Base-by-base conservation (phyloP, 495 filamentous ascomycete genomes). In the Friedmanniomyces endolithicus region DNA sequence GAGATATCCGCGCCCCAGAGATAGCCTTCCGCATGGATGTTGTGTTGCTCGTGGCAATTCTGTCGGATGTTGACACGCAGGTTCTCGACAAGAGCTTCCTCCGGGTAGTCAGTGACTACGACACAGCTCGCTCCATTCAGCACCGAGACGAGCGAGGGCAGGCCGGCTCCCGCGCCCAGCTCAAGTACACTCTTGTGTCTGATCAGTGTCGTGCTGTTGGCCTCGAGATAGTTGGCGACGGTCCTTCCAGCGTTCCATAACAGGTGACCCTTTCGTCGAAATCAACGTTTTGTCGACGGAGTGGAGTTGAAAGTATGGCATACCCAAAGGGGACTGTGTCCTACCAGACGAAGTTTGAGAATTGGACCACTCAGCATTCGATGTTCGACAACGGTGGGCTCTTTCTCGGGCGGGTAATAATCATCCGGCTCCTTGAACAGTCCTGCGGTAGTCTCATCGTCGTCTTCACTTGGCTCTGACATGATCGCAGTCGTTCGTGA, bases 101-200 rank as follows among this genome's bases (percentile, higher is more conserved):
- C 90, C 1, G 87, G 86, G 64, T 86, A 97, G 63, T 97, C 90
- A 25, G 90, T 95, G 50, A 90, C 81, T 1, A 95, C 85, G 12
- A 85, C 82, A 25, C 71, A 22, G 20, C 34, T 59, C 4, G 90
- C 89, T 6, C 85, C 88, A 20, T 79, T 69, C n/a, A 82, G 69
- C 0, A 82, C 83, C 57, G 79, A 82, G 14, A 92, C 81, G 23
- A 97, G 77, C 60, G 81, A 84, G 1, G 90, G 90, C 2, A 95
- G 75, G 0, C 90, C 90, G 0, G 86, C 87, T 27, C 87, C 90
- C 16, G 90, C 89, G 50, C 90, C 90, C 44, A 97, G 83, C 67
- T 97, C 90, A 12, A 95, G 80, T 3, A 95, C 77, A 24, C 81
- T 76, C 51, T 81, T 85, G 35, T 67, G 71, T 0, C 65, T 54